Base-by-base conservation (phyloP, 352 stramenopile species). In the Phytophthora colocasiae region DNA sequence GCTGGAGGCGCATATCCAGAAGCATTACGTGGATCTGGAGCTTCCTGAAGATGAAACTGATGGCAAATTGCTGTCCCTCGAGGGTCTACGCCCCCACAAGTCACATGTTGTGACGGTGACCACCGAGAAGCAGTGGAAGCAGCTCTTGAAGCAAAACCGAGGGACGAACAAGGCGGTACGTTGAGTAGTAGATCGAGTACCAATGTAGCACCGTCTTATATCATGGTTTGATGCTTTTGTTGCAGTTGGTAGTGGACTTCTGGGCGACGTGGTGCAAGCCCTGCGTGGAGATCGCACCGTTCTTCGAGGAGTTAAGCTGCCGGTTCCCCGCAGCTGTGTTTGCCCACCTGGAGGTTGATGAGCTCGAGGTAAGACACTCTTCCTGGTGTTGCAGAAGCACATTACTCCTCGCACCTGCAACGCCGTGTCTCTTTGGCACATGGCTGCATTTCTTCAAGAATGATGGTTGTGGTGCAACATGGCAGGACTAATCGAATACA, bases 251-350 rank as follows among this genome's bases (percentile, higher is more conserved):
- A 44, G 89, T 96, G 60, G 84, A 94, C 51, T 96, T 97, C 45
- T 89, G 77, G 57, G 90, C 90, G 15, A 83, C 82, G 40, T 97
- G 89, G 90, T 95, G 85, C 67, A 85, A 90, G 64, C 86, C 87
- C 6, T 96, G 90, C 69, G 61, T 85, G 48, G 83, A 78, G 43
- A 95, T 96, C 43, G 81, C 80, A 17, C 90, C 89, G 15, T 73
- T 89, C 31, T 96, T 92, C 57, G 83, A 95, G 38, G 65, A 73
- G 12, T 65, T 97, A 17, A 90, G 85, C 55, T 52, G 48, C 19
- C 71, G 83, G 53, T 90, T 83, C 52, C 62, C 79, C 1, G 68
- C 53, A 29, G 71, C 70, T 11, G 75, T 90, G 49, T 96, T 93
- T 47, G 79, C 77, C 47, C 89, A 86, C 39, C 80, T 96, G 54